Evolutionary conservation across 1,284 basidiomycete genomes (phyloP).

Genomic region (Butyriboletus pseudospeciosus): DNA sequence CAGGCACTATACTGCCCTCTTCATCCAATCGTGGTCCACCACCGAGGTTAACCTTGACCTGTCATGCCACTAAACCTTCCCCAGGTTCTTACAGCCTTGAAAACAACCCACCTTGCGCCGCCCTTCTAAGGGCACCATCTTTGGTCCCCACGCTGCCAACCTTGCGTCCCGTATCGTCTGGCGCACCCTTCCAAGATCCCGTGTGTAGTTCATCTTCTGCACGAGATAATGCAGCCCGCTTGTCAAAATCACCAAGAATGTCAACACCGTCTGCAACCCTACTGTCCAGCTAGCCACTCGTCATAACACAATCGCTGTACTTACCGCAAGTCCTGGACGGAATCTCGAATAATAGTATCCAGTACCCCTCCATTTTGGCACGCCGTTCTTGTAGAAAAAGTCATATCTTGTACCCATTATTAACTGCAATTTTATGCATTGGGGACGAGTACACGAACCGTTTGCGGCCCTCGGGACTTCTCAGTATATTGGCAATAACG

Average conservation of each 20-base stretch:
- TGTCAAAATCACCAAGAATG: constrained; percentile 72
- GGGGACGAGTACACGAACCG: constrained; percentile 47
- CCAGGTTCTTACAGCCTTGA: not conserved
- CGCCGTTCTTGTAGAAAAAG: constrained; percentile 89
- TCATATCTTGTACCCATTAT: constrained; percentile 57
- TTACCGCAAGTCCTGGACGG: constrained; percentile 79
- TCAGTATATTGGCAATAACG: constrained; percentile 78
- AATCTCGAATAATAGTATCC: constrained; percentile 92
- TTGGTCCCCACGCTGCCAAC: constrained; percentile 71
- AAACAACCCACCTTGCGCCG: constrained; percentile 55
- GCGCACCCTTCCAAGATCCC: constrained; percentile 68
- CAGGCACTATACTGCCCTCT: constrained; percentile 47
- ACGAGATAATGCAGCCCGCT: constrained; percentile 77
- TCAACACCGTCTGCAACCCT: constrained; percentile 49
- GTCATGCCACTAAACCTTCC: constrained; percentile 6
- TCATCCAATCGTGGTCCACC: constrained; percentile 50
- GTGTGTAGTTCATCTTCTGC: constrained; percentile 70
- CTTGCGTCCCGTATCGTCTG: constrained; percentile 62
- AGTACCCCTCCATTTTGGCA: constrained; percentile 83
- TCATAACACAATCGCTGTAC: constrained; percentile 21
- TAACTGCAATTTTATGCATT: not conserved
- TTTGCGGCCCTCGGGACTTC: constrained; percentile 70
- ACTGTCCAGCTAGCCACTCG: not conserved
- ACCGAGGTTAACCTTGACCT: constrained; percentile 70
- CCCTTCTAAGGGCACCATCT: constrained; percentile 54